Evolutionary conservation across 495 filamentous ascomycete genomes (phyloP).

Genomic region (Rhypophila decipiens): DNA sequence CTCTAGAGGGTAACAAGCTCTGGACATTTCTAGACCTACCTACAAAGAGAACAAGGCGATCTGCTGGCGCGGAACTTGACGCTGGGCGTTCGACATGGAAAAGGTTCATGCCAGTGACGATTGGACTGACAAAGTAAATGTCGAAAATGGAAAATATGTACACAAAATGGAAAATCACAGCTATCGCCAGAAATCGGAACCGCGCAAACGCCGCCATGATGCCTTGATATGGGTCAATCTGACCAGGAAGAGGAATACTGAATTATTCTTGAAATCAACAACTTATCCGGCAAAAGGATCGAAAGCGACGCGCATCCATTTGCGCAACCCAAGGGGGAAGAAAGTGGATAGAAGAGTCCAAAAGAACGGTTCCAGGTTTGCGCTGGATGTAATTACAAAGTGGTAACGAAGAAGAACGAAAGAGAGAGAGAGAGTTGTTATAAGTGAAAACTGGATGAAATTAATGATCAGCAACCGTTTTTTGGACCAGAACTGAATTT

Average conservation of each 20-base stretch:
- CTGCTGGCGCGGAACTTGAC: constrained; percentile 67
- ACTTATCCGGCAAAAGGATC: constrained; percentile 2
- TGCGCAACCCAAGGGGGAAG: not conserved
- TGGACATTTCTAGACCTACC: constrained; percentile 45
- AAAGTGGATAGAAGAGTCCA: not conserved
- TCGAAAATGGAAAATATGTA: constrained; percentile 98
- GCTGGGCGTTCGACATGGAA: constrained; percentile 61
- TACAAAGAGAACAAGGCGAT: constrained; percentile 88
- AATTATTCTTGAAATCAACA: not conserved
- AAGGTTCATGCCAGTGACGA: constrained; percentile 89
- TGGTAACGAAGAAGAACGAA: not conserved
- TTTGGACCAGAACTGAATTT: not conserved
- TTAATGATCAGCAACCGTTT: too few species aligned
- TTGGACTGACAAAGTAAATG: constrained; percentile 97
- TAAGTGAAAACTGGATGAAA: not conserved
- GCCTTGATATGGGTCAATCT: constrained; percentile 1
- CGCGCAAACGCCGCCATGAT: constrained; percentile 75
- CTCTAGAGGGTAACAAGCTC: not conserved
- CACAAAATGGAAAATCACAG: constrained; percentile 87
- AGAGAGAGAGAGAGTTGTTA: not conserved
- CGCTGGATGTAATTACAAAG: not conserved
- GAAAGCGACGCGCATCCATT: constrained; percentile 1
- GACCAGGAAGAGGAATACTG: not conserved
- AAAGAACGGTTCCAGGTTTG: not conserved
- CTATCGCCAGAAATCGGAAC: constrained; percentile 83